Base-by-base conservation (phyloP, 2,329 filamentous ascomycete species). In the Arthrocladium fulminans region DNA sequence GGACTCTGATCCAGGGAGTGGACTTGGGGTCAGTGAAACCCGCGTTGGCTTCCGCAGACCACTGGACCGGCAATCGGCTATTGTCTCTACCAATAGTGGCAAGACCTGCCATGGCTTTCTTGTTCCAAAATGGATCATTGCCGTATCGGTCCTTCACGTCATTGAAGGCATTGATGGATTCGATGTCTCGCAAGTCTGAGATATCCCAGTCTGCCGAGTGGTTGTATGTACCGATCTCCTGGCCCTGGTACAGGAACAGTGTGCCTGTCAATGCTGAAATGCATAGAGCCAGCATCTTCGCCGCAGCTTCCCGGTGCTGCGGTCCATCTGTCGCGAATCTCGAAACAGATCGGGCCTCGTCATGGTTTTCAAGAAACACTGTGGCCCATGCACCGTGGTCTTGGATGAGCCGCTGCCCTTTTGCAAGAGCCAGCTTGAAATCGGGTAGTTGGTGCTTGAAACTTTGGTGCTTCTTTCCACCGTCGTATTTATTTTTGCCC, bases 31-130 rank as follows among this genome's bases (percentile, higher is more conserved):
- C 32, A 0, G 81, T 80, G 66, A 88, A 88, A 9, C 84, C 84
- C 0, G 71, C 82, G 51, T 86, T 74, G 0, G 65, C 68, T 24
- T 52, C 48, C n/a, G 64, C 59, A 52, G 79, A 72, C 84, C 84
- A 88, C 60, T 86, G 83, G 64, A 88, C 81, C 0, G 84, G 84
- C 0, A 81, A 80, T 39, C 84, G 73, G 6, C 78, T 79, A 62
- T 88, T 84, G 63, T 88, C 84, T 19, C 84, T 63, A 5, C 54
- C 56, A 75, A 79, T 60, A 17, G 47, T 43, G 39, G 54, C 54
- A 9, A 59, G 45, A 80, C 79, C 54, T 72, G 68, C 51, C 77
- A 74, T 58, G n/a, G 76, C 70, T 52, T 70, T 57, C 63, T 63
- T 67, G 45, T 59, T 71, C 25, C 65, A 65, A 44, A 67, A 61